Conservation (phyloP, 108 stramenopile genomes). For the Pseudonitzschia multiseries region DNA sequence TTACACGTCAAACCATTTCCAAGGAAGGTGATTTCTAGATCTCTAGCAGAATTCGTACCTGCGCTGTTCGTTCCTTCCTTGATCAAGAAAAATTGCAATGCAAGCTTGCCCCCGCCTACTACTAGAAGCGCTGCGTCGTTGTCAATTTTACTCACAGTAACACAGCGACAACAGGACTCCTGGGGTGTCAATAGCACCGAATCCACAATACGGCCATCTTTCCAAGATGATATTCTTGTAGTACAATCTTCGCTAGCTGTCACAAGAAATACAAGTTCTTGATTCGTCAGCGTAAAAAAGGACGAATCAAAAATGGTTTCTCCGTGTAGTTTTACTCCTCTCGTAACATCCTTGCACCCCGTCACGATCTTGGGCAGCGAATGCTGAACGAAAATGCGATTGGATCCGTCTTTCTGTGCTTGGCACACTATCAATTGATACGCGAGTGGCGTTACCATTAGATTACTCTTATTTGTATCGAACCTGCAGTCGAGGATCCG, state of each 20-base stretch:
- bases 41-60: constrained; percentile 4
- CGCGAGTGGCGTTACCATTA: constrained; percentile 17
- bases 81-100: constrained; percentile 62
- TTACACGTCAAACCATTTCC: constrained; percentile 39
- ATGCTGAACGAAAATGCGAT: constrained; percentile 34
- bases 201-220: constrained; percentile 34
- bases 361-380: background rate
- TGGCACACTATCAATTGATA: constrained; percentile 27
- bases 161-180: constrained; percentile 72
- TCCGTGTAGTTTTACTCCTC: constrained; percentile 49
- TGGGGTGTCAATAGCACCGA: constrained; percentile 57
- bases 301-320: constrained; percentile 66
- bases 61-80: constrained; percentile 12
- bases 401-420: constrained; percentile 41
- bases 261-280: constrained; percentile 31
- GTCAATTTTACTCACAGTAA: constrained; percentile 43
- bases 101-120: constrained; percentile 69
- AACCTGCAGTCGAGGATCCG: constrained; percentile 35
- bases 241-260: constrained; percentile 74
- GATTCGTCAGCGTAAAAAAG: constrained; percentile 37
- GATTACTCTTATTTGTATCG: background rate
- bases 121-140: constrained; percentile 46
- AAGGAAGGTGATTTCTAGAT: constrained; percentile 38
- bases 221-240: constrained; percentile 47
- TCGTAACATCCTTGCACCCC: constrained; percentile 4